phyloP scores from a whole-genome alignment of 164 flowering plant genomes.

The Aristolochia contorta region DNA sequence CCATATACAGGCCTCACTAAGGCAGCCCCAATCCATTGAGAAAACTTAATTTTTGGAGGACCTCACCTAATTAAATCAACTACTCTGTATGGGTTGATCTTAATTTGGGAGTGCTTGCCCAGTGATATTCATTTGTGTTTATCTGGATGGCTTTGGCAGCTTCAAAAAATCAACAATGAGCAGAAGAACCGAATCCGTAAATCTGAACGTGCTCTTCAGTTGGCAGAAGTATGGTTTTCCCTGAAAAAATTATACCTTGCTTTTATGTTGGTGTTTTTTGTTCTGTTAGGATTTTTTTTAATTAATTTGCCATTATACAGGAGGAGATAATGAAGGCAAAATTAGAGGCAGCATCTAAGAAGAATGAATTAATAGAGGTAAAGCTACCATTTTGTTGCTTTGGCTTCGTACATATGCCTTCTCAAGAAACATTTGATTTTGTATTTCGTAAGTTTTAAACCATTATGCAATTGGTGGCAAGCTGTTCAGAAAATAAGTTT shows the following conservation, averaged over 20 bases:
- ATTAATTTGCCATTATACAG: conserved; percentile 16
- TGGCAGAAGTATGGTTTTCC: conserved; percentile 55
- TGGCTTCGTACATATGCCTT: no score
- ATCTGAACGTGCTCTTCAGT: conserved; percentile 80
- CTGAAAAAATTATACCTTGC: background rate
- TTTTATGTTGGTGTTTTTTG: background rate
- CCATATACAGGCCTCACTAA: no score
- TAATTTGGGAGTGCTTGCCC: background rate
- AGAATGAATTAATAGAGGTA: conserved; percentile 57
- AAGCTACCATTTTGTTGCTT: background rate
- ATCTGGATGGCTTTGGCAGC: conserved; percentile 28
- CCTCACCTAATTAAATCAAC: no score
- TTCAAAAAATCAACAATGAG: conserved; percentile 55
- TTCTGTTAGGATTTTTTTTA: no score
- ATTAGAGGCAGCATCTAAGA: conserved; percentile 53
- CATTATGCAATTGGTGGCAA: no score
- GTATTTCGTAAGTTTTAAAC: no score
- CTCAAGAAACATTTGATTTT: no score
- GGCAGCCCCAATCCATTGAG: no score
- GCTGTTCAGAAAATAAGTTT: no score
- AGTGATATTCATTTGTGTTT: background rate
- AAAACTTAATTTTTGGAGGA: no score
- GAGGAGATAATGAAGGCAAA: conserved; percentile 76
- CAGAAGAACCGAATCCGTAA: conserved; percentile 59
- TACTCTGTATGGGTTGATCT: no score